Base-by-base conservation (phyloP, 371 early-diverging fungal species). In the Mortierella sp. region DNA sequence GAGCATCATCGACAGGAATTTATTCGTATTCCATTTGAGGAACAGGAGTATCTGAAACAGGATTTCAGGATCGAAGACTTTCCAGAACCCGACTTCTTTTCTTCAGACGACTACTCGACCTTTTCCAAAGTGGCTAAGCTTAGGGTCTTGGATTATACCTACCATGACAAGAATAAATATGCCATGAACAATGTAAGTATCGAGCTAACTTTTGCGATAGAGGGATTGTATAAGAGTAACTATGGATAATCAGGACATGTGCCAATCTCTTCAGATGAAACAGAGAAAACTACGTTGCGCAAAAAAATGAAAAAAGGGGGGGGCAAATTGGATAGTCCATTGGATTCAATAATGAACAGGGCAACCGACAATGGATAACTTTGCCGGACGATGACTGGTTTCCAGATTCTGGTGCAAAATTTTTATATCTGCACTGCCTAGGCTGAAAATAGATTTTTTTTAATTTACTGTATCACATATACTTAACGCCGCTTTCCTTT, bases 101-200 rank as follows among this genome's bases (percentile, higher is more conserved):
- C 91, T 51, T 88, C 89, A 12, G 88, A 90, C 68, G 89, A 90
- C 53, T 91, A 89, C 60, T 76, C 89, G 62, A 76, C 86, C 10
- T 90, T 85, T 58, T 85, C 90, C 34, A 90, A 89, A 60, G 89
- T 89, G 8, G 86, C 89, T 37, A 91, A 90, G 70, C 75, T 90
- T 43, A 77, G 89, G 54, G 87, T 88, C 0, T 67, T 90, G 58
- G 92, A 92, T 64, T 90, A 87, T 67, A 89, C 91, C 29, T 92
- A 92, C 68, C 89, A 89, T 75, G 86, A 86, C 66, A 92, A 92
- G 83, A 92, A 92, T 61, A 56, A 87, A 45, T 92, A 92, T 80
- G 92, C 89, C 34, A 92, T 92, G 92, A 92, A 92, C 66, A 92
- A 92, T 74, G 91, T 89, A 86, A 86, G 88, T 66, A 28, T 45